Base-by-base conservation (phyloP, 2,329 filamentous ascomycete genomes). In the Fusarium abutilonis region DNA sequence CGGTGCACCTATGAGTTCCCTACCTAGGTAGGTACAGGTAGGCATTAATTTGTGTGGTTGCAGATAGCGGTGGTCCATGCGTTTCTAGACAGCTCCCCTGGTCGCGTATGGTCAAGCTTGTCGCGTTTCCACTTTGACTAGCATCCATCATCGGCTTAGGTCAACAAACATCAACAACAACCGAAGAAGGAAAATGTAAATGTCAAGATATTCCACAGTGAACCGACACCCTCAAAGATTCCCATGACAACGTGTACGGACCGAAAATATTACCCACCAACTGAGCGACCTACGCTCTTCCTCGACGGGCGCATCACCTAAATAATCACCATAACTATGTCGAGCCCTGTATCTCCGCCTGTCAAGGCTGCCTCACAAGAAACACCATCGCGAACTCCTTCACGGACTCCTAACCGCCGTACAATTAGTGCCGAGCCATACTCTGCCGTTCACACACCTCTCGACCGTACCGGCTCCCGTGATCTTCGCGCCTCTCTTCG, bases 361-460 rank as follows among this genome's bases (percentile, higher is more conserved):
- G 34, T 42, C 39, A 60, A 54, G 53, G 57, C 52, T 15, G 50
- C 46, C 19, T 62, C 56, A 5, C 48, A 66, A 40, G 32, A 55
- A 48, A 59, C 53, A 14, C 45, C 54, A 14, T 42, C 61, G 9
- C 42, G 52, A 44, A 68, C 67, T 6, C 70, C 70, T 3, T 64
- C 68, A 9, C 53, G 61, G 47, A 75, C 74, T 34, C 74, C 72
- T 9, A 67, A 46, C 32, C 72, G 68, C 11, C 72, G 72, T 6
- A 64, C 70, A 26, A 53, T 67, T 36, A 75, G 67, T 21, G 60
- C 64, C 11, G 75, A 82, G 4, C 77, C 79, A 1, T 68, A 75
- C 6, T 78, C 80, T 11, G 76, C 74, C 8, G 56, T 80, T n/a
- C 76, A 77, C 52, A 80, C 81, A 4, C 80, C 80, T 4, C 78